Evolutionary conservation across 2,329 filamentous ascomycete genomes (phyloP).

Genomic region (Grosmannia penicillata): DNA sequence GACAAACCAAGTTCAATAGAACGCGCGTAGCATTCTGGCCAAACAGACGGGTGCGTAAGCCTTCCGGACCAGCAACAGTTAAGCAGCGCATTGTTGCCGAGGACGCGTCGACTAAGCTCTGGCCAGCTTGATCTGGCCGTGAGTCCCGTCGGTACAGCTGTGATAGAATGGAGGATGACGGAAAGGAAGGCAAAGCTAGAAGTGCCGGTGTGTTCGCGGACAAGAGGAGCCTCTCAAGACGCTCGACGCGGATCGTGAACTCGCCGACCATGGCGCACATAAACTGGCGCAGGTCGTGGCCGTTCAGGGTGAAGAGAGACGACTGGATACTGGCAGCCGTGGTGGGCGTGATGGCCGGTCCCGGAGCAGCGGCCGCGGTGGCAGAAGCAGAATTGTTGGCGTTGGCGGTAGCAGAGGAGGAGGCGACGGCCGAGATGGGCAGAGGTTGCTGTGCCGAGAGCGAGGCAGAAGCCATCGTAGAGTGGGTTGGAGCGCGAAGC

Average conservation of each 20-base stretch:
- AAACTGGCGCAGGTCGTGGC: constrained; percentile 13
- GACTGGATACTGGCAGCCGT: constrained; percentile 1
- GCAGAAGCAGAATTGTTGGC: neutral
- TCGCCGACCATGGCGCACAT: constrained; percentile 25
- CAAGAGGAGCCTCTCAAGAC: constrained; percentile 35
- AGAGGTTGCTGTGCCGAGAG: no score
- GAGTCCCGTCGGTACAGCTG: constrained; percentile 12
- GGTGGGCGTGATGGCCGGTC: neutral
- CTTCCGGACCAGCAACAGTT: constrained; percentile 31
- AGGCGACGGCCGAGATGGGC: no score
- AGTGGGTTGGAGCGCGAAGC: neutral
- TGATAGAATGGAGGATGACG: constrained; percentile 10
- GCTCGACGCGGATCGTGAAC: constrained; percentile 33
- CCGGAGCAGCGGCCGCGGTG: neutral
- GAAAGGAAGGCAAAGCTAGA: constrained; percentile 6
- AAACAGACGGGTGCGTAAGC: constrained; percentile 32
- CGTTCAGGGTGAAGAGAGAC: constrained; percentile 11
- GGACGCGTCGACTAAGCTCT: constrained; percentile 6
- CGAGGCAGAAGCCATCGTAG: neutral
- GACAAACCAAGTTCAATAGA: constrained; percentile 35
- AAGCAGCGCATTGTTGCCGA: constrained; percentile 32
- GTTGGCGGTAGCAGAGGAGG: neutral
- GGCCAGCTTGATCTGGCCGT: neutral
- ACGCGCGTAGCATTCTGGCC: constrained; percentile 38
- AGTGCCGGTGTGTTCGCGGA: constrained; percentile 18